These are phyloP conservation scores for Colletotrichum sansevieriae DNA, from an alignment of 2,329 filamentous ascomycete species.

Conservation along the genomic window DNA sequence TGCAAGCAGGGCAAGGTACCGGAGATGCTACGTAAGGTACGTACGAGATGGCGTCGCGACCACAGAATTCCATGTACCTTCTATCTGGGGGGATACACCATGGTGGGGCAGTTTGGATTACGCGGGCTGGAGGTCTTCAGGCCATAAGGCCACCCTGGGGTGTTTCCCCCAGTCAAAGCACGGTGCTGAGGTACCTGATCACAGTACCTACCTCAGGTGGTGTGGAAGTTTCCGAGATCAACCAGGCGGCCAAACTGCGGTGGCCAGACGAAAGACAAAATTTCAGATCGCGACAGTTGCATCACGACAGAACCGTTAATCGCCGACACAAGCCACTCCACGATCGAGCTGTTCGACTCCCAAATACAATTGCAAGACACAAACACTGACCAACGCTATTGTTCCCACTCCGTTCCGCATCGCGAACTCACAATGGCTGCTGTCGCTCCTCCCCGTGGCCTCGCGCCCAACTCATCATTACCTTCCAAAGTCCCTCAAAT, in stretches of 20 bases:
- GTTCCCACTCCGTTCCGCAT: not conserved
- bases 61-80: slow-evolving; percentile 18
- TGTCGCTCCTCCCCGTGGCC: slow-evolving; percentile 53
- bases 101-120: slow-evolving; percentile 38
- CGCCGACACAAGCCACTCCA: slow-evolving; percentile 7
- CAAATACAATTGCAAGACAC: not conserved
- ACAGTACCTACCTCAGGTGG: not conserved
- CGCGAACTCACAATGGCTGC: slow-evolving; percentile 50
- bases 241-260: slow-evolving; percentile 27
- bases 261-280: slow-evolving; percentile 28
- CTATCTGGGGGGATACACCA: slow-evolving; percentile 3
- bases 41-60: slow-evolving; percentile 24
- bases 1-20: not conserved
- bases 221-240: slow-evolving; percentile 28
- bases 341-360: not conserved
- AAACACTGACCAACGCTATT: not conserved
- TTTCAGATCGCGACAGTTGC: slow-evolving; percentile 26
- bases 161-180: slow-evolving; percentile 13
- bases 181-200: not conserved
- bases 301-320: slow-evolving; percentile 16
- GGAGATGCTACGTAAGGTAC: slow-evolving; percentile 13
- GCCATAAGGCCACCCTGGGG: slow-evolving; percentile 38
- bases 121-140: slow-evolving; percentile 12
- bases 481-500: slow-evolving; percentile 66
- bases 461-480: slow-evolving; percentile 57